Evolutionary conservation across 2,329 filamentous ascomycete species (phyloP).

Genomic region (Monosporascus cannonballus): DNA sequence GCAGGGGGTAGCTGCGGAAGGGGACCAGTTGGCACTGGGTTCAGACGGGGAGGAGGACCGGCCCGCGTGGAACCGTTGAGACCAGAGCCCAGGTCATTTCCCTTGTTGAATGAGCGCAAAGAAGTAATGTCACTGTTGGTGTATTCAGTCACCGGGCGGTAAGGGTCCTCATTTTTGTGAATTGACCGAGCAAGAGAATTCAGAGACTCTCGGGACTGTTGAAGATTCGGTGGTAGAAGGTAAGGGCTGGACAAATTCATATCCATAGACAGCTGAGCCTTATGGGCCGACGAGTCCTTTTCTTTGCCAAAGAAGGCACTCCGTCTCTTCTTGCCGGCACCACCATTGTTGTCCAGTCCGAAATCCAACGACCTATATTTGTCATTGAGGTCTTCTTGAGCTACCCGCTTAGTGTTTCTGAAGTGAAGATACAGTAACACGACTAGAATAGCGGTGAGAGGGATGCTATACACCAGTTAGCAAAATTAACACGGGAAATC

Average conservation of each 20-base stretch:
- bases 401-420: slow-evolving; percentile 65
- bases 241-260: slow-evolving; percentile 80
- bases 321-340: slow-evolving; percentile 35
- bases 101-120: slow-evolving; percentile 43
- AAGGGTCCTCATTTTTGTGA: slow-evolving; percentile 74
- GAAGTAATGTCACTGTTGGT: slow-evolving; percentile 51
- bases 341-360: slow-evolving; percentile 56
- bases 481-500: background rate
- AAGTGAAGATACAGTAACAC: slow-evolving; percentile 75
- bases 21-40: slow-evolving; percentile 38
- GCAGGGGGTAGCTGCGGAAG: slow-evolving; percentile 19
- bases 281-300: slow-evolving; percentile 38
- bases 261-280: slow-evolving; percentile 60
- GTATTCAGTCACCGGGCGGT: slow-evolving; percentile 58
- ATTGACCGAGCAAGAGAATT: slow-evolving; percentile 77
- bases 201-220: slow-evolving; percentile 78
- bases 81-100: slow-evolving; percentile 33
- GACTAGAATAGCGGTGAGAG: slow-evolving; percentile 59
- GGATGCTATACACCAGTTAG: slow-evolving; percentile 54
- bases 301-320: slow-evolving; percentile 48
- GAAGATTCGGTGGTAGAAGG: slow-evolving; percentile 76
- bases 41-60: slow-evolving; percentile 29
- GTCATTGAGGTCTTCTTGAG: slow-evolving; percentile 74
- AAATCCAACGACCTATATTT: slow-evolving; percentile 91
- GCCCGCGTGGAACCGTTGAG: slow-evolving; percentile 27